Percentiles rank a stretch among this genome's conserved stretches.
These are phyloP conservation scores for Colletotrichum zoysiae DNA, from an alignment of 2,329 filamentous ascomycete species.

Conservation along the genomic window DNA sequence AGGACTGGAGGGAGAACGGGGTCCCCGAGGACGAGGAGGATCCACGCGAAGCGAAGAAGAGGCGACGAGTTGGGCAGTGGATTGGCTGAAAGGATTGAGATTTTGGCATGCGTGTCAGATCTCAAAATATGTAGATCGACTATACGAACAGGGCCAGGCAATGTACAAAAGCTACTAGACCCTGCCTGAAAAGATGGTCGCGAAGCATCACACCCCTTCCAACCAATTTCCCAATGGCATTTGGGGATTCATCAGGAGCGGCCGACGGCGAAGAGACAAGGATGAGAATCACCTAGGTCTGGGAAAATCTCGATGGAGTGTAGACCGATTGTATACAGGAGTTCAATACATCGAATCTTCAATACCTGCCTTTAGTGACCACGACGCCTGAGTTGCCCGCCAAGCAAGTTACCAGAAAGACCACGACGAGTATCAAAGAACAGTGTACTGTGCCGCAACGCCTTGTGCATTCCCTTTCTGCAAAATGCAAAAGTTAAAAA, in stretches of 20 bases:
- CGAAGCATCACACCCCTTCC: neutral
- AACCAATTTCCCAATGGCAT: neutral
- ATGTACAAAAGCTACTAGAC: neutral
- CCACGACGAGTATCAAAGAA: neutral
- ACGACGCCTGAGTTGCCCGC: neutral
- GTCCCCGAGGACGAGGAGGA: neutral
- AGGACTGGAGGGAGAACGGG: neutral
- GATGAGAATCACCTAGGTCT: no score
- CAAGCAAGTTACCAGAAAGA: neutral
- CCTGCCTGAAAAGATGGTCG: neutral
- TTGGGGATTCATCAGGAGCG: no score
- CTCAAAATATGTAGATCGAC: neutral
- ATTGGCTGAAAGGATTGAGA: rapidly evolving
- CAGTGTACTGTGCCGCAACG: neutral
- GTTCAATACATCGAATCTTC: neutral
- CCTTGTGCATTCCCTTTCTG: neutral
- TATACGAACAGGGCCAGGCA: neutral
- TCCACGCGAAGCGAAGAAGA: neutral
- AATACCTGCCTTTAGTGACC: neutral
- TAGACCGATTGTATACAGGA: no score
- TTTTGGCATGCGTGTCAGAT: neutral
- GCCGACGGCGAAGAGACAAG: no score
- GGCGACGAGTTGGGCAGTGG: rapidly evolving
- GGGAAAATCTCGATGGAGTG: no score
- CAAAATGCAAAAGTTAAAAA: neutral